A percentile compares a stretch with the other conserved stretches of the same genome.
These are phyloP conservation scores for Aspergillus sp. DNA, from an alignment of 2,329 filamentous ascomycete genomes.

Conservation along the genomic window DNA sequence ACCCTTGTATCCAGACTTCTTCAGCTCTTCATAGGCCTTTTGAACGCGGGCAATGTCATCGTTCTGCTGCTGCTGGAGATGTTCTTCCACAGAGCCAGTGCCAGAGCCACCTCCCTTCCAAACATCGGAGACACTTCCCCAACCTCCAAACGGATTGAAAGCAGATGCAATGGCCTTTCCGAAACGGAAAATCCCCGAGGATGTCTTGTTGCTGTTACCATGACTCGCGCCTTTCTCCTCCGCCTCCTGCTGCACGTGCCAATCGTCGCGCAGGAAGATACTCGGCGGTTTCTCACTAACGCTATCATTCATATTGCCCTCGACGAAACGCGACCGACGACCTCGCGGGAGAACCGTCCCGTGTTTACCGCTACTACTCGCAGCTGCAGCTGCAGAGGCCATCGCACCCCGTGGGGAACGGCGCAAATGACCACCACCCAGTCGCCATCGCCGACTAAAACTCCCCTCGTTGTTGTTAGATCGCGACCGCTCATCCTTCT, in stretches of 20 bases:
- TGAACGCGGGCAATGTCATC: slow-evolving; percentile 43
- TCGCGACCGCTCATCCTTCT: not conserved
- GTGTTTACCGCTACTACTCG: not conserved
- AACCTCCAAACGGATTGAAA: slow-evolving; percentile 47
- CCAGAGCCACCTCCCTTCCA: slow-evolving; percentile 30
- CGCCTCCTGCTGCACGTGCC: slow-evolving; percentile 11
- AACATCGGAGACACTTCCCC: slow-evolving; percentile 33
- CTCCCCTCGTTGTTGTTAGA: not conserved
- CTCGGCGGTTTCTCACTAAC: slow-evolving; percentile 62
- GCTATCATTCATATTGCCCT: slow-evolving; percentile 82
- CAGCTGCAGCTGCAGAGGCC: slow-evolving; percentile 2
- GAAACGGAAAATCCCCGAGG: slow-evolving; percentile 47
- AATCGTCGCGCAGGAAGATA: slow-evolving; percentile 50
- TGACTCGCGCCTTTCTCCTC: not conserved
- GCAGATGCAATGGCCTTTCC: slow-evolving; percentile 47
- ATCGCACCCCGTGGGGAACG: slow-evolving; percentile 3
- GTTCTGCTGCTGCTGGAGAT: slow-evolving; percentile 26
- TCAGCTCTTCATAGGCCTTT: slow-evolving; percentile 47
- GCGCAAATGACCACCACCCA: not conserved
- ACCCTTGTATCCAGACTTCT: slow-evolving; percentile 43
- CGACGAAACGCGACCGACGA: slow-evolving; percentile 59
- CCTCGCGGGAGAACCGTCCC: slow-evolving; percentile 12
- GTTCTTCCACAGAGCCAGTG: slow-evolving; percentile 24
- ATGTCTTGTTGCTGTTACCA: slow-evolving; percentile 21
- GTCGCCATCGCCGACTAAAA: slow-evolving; percentile 7